These are phyloP conservation scores for Irpex lacteus DNA, from an alignment of 1,284 basidiomycete genomes.

Conservation along the genomic window DNA sequence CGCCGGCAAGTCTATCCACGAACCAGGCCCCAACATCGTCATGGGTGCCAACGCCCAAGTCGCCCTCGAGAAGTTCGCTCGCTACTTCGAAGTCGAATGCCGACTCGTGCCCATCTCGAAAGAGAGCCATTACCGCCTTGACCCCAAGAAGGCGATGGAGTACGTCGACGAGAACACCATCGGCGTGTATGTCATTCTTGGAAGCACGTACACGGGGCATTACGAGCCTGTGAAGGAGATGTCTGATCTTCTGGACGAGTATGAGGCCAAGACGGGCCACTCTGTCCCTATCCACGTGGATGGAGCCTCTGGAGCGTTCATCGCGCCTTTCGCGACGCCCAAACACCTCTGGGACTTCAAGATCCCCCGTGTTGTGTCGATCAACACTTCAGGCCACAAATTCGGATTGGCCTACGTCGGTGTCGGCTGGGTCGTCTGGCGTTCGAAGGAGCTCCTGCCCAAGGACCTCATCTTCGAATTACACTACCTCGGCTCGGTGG, in stretches of 20 bases:
- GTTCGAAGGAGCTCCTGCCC: constrained; percentile 72
- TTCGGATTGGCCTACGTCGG: constrained; percentile 88
- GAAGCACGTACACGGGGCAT: constrained; percentile 89
- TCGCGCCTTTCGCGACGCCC: constrained; percentile 83
- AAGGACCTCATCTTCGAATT: constrained; percentile 94
- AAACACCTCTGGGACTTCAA: constrained; percentile 85
- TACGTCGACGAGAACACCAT: constrained; percentile 93
- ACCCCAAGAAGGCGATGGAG: constrained; percentile 83
- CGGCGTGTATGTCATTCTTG: constrained; percentile 78
- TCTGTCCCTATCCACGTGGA: constrained; percentile 86
- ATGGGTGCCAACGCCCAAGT: constrained; percentile 41
- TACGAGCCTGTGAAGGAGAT: constrained; percentile 93
- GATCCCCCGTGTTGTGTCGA: constrained; percentile 84
- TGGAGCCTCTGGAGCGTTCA: constrained; percentile 78
- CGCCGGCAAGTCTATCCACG: constrained; percentile 82
- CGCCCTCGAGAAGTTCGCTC: constrained; percentile 80
- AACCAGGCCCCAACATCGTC: constrained; percentile 61
- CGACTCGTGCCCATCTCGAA: constrained; percentile 76
- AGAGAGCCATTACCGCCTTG: constrained; percentile 80
- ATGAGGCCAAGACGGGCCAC: constrained; percentile 78
- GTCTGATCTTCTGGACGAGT: constrained; percentile 82
- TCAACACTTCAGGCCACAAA: constrained; percentile 89
- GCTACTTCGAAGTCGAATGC: constrained; percentile 89
- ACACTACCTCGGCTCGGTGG: constrained; percentile 65
- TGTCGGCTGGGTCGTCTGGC: constrained; percentile 88